Conservation (phyloP, 164 flowering plant genomes). For the Umbilicus rupestris region DNA sequence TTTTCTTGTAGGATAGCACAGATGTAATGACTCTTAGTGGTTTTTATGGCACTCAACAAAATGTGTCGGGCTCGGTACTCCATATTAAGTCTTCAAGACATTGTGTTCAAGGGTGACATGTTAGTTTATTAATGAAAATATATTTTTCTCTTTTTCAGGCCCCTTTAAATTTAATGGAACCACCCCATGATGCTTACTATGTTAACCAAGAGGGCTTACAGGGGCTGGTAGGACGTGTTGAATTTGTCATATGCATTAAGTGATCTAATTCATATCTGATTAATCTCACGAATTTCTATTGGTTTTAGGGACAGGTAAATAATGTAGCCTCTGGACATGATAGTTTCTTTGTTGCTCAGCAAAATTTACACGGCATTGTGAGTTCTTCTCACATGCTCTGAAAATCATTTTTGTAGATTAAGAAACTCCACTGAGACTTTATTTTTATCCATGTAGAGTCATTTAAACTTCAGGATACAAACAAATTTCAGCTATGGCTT, state of each 20-base stretch:
- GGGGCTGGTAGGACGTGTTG: conserved; percentile 41
- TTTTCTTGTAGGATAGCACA: conserved; percentile 32
- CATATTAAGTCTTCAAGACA: not conserved
- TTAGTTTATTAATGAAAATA: not conserved
- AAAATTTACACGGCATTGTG: conserved; percentile 62
- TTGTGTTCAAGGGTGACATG: not conserved
- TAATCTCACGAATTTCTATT: not conserved
- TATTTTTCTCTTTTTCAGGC: conserved; percentile 19
- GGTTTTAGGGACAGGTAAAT: conserved; percentile 46
- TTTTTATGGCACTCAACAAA: conserved; percentile 45
- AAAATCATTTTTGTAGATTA: not conserved
- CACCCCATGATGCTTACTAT: conserved; percentile 54
- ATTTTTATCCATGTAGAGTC: conserved; percentile 29
- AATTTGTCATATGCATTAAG: not conserved
- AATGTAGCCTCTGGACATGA: conserved; percentile 45
- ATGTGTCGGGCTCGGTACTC: conserved; percentile 49
- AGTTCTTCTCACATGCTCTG: not conserved
- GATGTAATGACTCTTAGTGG: conserved; percentile 37
- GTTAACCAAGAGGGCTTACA: conserved; percentile 49
- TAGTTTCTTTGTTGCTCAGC: conserved; percentile 48
- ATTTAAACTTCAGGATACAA: conserved; percentile 43
- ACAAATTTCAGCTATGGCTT: conserved; percentile 31
- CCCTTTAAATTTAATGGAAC: conserved; percentile 60
- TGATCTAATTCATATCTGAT: not conserved
- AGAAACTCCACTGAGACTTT: not conserved